phyloP scores from a whole-genome alignment of 352 stramenopile species.

The Pythium vanterpoolii region DNA sequence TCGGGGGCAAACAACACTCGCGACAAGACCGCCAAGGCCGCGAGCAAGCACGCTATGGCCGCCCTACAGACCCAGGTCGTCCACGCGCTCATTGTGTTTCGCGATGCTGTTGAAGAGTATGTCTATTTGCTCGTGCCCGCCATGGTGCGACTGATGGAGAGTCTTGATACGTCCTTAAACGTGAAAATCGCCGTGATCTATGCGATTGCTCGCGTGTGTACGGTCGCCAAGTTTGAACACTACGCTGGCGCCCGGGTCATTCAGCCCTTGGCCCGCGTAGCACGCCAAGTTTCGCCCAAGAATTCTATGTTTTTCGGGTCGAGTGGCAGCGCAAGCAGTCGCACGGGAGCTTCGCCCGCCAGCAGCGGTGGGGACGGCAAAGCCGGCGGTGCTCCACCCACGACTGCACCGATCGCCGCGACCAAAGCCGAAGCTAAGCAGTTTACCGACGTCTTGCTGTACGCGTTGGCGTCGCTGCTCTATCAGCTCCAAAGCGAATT shows the following conservation, averaged over 20 bases:
- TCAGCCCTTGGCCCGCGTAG: slow-evolving; percentile 65
- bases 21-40: slow-evolving; percentile 22
- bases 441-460: slow-evolving; percentile 77
- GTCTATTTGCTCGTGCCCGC: slow-evolving; percentile 93
- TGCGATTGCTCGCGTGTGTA: slow-evolving; percentile 57
- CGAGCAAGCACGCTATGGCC: slow-evolving; percentile 24
- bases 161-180: slow-evolving; percentile 77
- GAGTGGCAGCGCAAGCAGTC: slow-evolving; percentile 20
- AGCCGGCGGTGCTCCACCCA: too few species aligned
- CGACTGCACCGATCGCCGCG: slow-evolving; percentile 48
- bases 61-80: slow-evolving; percentile 81
- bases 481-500: slow-evolving; percentile 75
- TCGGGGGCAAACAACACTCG: background rate
- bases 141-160: slow-evolving; percentile 92
- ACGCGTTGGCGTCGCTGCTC: slow-evolving; percentile 63
- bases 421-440: slow-evolving; percentile 63
- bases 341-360: too few species aligned
- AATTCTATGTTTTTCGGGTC: slow-evolving; percentile 63
- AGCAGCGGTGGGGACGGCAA: too few species aligned
- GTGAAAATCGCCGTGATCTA: slow-evolving; percentile 78
- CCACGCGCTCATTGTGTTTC: slow-evolving; percentile 89
- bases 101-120: slow-evolving; percentile 91
- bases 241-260: slow-evolving; percentile 72
- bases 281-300: slow-evolving; percentile 71
- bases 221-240: slow-evolving; percentile 74